Base-by-base conservation (phyloP, 179 eudicot genomes). In the Camellia oleifera region DNA sequence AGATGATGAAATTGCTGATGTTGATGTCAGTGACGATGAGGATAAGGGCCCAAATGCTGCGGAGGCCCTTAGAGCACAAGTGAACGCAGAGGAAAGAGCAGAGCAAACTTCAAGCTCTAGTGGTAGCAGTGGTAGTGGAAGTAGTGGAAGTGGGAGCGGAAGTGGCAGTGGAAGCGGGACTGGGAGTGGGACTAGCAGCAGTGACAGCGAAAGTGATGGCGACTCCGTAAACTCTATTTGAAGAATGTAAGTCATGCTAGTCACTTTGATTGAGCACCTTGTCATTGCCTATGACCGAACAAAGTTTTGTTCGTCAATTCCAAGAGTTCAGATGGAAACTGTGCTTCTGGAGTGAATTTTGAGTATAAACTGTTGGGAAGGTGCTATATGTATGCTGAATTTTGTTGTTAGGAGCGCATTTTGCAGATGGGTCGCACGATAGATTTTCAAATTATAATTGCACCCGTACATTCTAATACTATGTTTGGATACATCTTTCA, bases 1-100 rank as follows among this genome's bases (percentile, higher is more conserved):
- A 4, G 98, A 95, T 72, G 98, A 92, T 23, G 95, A 92, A 69
- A 89, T 90, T 80, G 97, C 94, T 46, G 97, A 93, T 72, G 95
- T 95, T 56, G 92, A 87, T 65, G 79, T 79, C 13, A 94, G 90
- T 57, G 97, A 92, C 58, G 98, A 87, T 32, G 92, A 88, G 32
- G 91, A 85, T 40, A 87, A 83, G 68, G 95, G 87, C 17, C 84
- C 75, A 5, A 94, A 86, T 85, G 97, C 99, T 40, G 98, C 98
- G 10, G 97, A 92, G 81, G 97, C 90, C 20, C 98, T 92, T 5
- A 84, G 93, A 84, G 97, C 91, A 32, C 99, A 91, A 83, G 90
- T 88, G 63, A 87, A 92, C 82, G 93, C 91, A 23, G 90, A 82
- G 78, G 95, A 70, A 72, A 81, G 85, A 77, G 84, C 79, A 10